These are phyloP conservation scores for Hemileia vastatrix DNA, from an alignment of 1,284 basidiomycete species.

Conservation along the genomic window DNA sequence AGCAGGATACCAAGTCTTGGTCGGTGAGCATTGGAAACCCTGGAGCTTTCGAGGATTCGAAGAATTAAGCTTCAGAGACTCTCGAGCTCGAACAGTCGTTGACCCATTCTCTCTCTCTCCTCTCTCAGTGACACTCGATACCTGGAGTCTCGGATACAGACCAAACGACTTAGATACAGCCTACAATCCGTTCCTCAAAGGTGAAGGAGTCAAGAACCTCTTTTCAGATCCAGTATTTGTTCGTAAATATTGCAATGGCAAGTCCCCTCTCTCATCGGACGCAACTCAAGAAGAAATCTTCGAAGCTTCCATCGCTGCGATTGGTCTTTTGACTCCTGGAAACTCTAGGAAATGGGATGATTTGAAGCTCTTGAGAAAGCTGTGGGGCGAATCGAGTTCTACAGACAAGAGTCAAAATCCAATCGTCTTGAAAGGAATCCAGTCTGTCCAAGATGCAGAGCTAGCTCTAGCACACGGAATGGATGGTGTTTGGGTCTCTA, in stretches of 20 bases:
- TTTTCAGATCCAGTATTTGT: conserved; percentile 39
- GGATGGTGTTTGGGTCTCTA: conserved; percentile 39
- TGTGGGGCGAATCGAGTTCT: conserved; percentile 28
- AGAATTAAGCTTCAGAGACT: no score
- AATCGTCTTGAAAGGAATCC: conserved; percentile 40
- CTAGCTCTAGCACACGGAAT: conserved; percentile 34
- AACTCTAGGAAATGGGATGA: conserved; percentile 36
- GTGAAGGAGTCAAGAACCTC: conserved; percentile 42
- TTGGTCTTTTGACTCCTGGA: conserved; percentile 33
- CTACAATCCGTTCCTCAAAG: conserved; percentile 58
- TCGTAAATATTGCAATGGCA: conserved; percentile 33
- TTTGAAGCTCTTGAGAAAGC: conserved; percentile 28
- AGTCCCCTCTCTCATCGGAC: conserved; percentile 30
- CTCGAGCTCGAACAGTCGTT: no score
- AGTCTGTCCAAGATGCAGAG: conserved; percentile 31
- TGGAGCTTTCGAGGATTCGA: no score
- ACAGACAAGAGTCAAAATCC: conserved; percentile 23
- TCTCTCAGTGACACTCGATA: conserved; percentile 62
- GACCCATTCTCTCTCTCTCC: no score
- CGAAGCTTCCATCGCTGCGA: conserved; percentile 29
- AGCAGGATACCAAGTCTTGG: conserved; percentile 57
- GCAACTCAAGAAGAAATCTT: conserved; percentile 32
- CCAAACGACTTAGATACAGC: conserved; percentile 55
- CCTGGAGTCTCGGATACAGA: conserved; percentile 59
- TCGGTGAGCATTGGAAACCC: no score